Conservation (phyloP, 495 filamentous ascomycete genomes). For the Penicillium atrosanguineum region DNA sequence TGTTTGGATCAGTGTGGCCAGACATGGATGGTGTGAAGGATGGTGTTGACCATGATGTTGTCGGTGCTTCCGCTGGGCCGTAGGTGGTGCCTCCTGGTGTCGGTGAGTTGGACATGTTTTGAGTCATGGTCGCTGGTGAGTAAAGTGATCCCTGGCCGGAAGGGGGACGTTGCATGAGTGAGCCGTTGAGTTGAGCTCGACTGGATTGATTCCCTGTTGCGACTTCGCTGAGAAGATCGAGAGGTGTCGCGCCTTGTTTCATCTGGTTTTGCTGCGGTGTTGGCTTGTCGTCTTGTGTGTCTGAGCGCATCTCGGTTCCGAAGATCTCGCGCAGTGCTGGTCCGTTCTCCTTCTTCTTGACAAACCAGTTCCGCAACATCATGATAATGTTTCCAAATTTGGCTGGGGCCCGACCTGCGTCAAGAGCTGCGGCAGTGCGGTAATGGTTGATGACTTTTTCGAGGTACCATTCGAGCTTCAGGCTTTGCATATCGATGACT, state of each 20-base stretch:
- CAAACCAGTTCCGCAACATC: slow-evolving; percentile 73
- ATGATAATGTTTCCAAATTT: slow-evolving; percentile 76
- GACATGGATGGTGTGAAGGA: slow-evolving; percentile 10
- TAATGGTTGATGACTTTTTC: slow-evolving; percentile 67
- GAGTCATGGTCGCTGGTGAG: slow-evolving; percentile 4
- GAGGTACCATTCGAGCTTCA: slow-evolving; percentile 74
- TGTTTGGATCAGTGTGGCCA: slow-evolving; percentile 5
- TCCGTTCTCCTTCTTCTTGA: slow-evolving; percentile 43
- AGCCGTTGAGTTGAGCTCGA: slow-evolving; percentile 4
- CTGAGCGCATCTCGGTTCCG: slow-evolving; percentile 10
- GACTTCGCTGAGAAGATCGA: slow-evolving; percentile 60
- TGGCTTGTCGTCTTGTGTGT: slow-evolving; percentile 5
- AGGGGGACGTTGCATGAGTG: neutral
- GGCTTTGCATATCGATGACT: slow-evolving; percentile 69
- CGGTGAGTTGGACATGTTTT: neutral
- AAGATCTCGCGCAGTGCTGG: slow-evolving; percentile 30
- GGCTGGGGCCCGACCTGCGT: slow-evolving; percentile 64
- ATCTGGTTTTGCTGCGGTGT: slow-evolving; percentile 2
- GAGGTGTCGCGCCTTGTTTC: slow-evolving; percentile 6
- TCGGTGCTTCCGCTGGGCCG: neutral
- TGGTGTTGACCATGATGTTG: slow-evolving; percentile 1
- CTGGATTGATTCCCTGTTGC: slow-evolving; percentile 52
- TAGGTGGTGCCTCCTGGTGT: slow-evolving; percentile 2
- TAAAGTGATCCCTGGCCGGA: slow-evolving; percentile 7
- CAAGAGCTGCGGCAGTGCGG: slow-evolving; percentile 57